These are phyloP conservation scores for Suillus ampliporus DNA, from an alignment of 768 basidiomycete genomes.

Conservation along the genomic window DNA sequence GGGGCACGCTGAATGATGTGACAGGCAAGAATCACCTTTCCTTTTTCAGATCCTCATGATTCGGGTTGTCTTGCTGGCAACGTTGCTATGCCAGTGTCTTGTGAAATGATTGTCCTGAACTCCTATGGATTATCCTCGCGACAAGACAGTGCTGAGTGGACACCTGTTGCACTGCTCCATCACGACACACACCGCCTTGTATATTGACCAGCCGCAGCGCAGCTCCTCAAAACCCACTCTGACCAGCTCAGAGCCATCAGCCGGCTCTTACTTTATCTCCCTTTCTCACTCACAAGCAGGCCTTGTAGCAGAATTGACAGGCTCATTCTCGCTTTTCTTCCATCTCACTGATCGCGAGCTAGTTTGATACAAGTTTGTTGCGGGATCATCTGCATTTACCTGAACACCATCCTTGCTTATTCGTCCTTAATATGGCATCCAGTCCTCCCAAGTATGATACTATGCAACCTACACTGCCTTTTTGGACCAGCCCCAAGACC, in stretches of 20 bases:
- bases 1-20: neutral
- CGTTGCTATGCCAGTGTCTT: constrained; percentile 7
- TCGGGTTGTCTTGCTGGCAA: neutral
- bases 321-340: constrained; percentile 7
- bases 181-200: neutral
- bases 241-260: neutral
- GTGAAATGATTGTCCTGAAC: too few species aligned
- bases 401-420: neutral
- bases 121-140: neutral
- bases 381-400: neutral
- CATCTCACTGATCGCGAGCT: neutral
- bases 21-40: neutral
- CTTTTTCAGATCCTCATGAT: neutral
- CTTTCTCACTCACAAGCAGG: constrained; percentile 10
- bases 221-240: neutral
- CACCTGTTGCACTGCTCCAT: neutral
- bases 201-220: neutral
- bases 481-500: constrained; percentile 17
- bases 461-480: constrained; percentile 9
- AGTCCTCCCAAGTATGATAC: constrained; percentile 7
- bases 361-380: neutral
- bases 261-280: constrained; percentile 9
- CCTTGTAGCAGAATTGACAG: constrained; percentile 10
- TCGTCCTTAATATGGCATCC: neutral
- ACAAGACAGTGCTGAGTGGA: neutral